These are phyloP conservation scores for Alternaria alternata DNA, from an alignment of 2,329 filamentous ascomycete species.

Conservation along the genomic window DNA sequence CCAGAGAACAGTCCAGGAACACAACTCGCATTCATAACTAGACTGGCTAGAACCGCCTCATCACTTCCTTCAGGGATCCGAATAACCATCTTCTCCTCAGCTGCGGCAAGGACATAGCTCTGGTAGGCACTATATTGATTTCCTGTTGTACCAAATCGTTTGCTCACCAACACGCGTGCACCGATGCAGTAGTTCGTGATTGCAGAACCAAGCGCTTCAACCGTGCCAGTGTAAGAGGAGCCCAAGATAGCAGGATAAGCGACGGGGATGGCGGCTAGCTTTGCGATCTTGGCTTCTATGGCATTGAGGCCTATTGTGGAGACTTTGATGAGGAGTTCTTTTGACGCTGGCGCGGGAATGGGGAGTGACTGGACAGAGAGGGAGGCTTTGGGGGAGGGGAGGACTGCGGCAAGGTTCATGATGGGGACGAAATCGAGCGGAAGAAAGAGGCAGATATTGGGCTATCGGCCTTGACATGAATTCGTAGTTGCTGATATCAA, in stretches of 20 bases:
- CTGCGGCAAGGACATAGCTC: background rate
- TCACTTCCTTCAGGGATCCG: background rate
- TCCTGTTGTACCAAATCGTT: background rate
- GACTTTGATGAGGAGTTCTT: background rate
- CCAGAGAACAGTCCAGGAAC: background rate
- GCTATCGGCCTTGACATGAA: background rate
- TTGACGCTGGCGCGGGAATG: background rate
- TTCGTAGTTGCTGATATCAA: background rate
- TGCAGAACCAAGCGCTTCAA: no score
- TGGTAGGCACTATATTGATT: background rate
- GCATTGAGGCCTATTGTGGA: background rate
- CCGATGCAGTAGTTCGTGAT: background rate
- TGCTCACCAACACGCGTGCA: background rate
- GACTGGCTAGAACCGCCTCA: background rate
- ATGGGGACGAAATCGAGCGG: background rate
- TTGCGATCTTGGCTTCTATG: background rate
- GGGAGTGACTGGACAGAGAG: background rate
- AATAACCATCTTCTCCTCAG: background rate
- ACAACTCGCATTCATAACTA: background rate
- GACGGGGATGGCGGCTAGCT: background rate
- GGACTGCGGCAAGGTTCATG: background rate
- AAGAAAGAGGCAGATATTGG: background rate
- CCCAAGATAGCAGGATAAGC: background rate
- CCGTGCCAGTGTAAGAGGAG: background rate
- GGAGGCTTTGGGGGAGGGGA: background rate